phyloP scores from a whole-genome alignment of 2,329 filamentous ascomycete species.

The Gaeumannomyces sp. region DNA sequence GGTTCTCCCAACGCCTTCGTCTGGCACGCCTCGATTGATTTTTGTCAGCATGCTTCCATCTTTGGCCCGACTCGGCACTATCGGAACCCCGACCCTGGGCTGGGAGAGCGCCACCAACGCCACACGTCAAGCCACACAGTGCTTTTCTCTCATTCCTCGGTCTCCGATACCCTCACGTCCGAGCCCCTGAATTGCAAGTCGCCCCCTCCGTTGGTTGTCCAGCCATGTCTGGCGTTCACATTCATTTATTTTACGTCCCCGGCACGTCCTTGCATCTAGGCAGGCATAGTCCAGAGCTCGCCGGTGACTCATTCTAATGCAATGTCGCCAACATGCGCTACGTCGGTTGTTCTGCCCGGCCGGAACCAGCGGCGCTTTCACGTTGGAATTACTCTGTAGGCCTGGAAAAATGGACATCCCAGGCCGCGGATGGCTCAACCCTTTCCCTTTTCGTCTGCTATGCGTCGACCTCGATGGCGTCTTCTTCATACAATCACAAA shows the following conservation, averaged over 20 bases:
- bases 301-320: background rate
- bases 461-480: too few species aligned
- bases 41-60: background rate
- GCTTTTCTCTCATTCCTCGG: background rate
- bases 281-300: background rate
- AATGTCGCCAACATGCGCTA: background rate
- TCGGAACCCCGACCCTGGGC: background rate
- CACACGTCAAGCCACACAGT: background rate
- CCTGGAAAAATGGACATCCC: too few species aligned
- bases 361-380: too few species aligned
- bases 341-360: background rate
- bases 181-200: background rate
- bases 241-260: background rate
- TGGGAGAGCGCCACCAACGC: too few species aligned
- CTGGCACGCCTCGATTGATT: background rate
- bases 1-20: background rate
- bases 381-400: too few species aligned
- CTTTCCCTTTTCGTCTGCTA: too few species aligned
- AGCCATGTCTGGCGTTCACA: too few species aligned
- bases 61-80: background rate
- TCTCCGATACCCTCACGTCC: background rate
- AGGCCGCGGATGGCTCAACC: too few species aligned
- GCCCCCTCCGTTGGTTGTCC: too few species aligned
- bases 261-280: background rate
- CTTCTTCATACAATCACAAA: background rate